phyloP scores from a whole-genome alignment of 2,329 filamentous ascomycete genomes.

The Fusarium nurragi region DNA sequence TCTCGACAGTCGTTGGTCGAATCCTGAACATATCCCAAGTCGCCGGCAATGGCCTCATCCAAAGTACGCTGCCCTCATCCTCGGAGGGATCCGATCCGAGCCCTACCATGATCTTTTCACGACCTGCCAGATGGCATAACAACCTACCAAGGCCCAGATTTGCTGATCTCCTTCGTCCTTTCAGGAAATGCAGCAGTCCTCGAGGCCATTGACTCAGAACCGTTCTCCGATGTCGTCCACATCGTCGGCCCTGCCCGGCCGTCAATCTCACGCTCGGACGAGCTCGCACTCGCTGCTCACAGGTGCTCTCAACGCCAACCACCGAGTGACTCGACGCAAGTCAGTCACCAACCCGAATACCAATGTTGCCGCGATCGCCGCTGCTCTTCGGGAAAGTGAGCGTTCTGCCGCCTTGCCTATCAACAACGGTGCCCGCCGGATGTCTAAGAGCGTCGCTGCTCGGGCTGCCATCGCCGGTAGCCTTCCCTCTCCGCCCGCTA shows the following conservation, averaged over 20 bases:
- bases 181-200: constrained; percentile 72
- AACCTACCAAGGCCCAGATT: constrained; percentile 47
- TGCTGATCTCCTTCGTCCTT: constrained; percentile 48
- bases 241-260: constrained; percentile 66
- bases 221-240: constrained; percentile 68
- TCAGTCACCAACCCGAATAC: constrained; percentile 82
- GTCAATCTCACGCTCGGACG: constrained; percentile 74
- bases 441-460: constrained; percentile 70
- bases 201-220: constrained; percentile 73
- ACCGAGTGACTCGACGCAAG: constrained; percentile 92
- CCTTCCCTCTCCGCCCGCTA: constrained; percentile 72
- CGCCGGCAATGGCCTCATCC: constrained; percentile 68
- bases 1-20: constrained; percentile 48
- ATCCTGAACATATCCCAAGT: constrained; percentile 49
- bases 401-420: constrained; percentile 66
- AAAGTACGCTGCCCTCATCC: constrained; percentile 59
- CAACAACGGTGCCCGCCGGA: constrained; percentile 67
- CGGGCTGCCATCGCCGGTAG: constrained; percentile 64
- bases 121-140: constrained; percentile 45
- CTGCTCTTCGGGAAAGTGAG: constrained; percentile 75
- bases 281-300: constrained; percentile 85
- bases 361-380: constrained; percentile 79
- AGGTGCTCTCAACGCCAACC: constrained; percentile 78
- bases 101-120: constrained; percentile 41
- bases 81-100: constrained; percentile 38